Conservation (phyloP, 75 land plant genomes). For the Picea glauca region DNA sequence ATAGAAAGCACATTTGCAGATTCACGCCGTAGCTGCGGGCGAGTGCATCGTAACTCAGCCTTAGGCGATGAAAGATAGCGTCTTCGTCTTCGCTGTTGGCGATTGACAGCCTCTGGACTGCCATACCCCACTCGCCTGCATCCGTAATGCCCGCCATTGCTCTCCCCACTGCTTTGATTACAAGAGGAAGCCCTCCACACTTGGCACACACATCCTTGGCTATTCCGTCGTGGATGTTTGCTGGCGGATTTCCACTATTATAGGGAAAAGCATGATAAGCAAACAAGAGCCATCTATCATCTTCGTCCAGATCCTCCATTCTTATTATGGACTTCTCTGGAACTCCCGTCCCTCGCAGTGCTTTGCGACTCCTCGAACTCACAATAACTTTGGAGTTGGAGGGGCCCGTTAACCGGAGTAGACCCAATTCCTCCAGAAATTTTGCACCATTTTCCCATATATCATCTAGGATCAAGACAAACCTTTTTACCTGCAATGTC, state of each 20-base stretch:
- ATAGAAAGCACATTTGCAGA: conserved; percentile 1
- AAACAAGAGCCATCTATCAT: conserved; percentile 1
- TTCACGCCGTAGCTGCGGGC: background rate
- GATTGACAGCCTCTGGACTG: background rate
- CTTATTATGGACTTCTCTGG: background rate
- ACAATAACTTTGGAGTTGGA: background rate
- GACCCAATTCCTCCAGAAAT: background rate
- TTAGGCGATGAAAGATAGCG: background rate
- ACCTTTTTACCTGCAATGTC: background rate
- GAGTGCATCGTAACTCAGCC: background rate
- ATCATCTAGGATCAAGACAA: conserved; percentile 2
- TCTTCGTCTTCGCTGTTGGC: background rate
- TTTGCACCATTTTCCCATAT: background rate
- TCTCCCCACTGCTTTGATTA: background rate
- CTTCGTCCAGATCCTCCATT: background rate
- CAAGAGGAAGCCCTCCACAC: conserved; percentile 1
- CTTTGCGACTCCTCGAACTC: background rate
- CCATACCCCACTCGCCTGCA: background rate
- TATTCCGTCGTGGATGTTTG: background rate
- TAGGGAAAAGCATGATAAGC: background rate
- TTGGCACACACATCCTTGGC: background rate
- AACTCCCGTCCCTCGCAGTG: background rate
- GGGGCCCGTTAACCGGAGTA: background rate
- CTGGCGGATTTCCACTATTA: background rate
- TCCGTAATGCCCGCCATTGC: background rate